Base-by-base conservation (phyloP, 192 early-diverging fungal species). In the Umbelopsis sp. region DNA sequence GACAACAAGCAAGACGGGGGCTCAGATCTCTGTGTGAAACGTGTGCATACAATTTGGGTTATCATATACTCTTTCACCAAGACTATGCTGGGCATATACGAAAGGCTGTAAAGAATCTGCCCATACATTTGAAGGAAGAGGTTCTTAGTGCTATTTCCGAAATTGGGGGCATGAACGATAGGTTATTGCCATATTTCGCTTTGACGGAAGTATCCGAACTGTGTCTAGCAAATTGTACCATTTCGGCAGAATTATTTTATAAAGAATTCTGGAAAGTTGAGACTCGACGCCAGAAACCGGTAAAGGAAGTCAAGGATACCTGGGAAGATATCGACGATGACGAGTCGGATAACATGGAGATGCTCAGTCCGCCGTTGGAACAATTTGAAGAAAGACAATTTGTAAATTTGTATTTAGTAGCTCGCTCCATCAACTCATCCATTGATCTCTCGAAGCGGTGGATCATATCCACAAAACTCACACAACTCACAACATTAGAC, bases 401-500 rank as follows among this genome's bases (percentile, higher is more conserved):
- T 61, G 55, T 30, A 1, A 61, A 25, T 12, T 16, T 61, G 18
- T 61, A n/a, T 35, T 25, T 25, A 12, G 16, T 61, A 6, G 30
- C 55, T 33, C 55, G 55, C 55, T n/a, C 33, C 8, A 61, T 61
- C 16, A 27, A 61, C 18, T 30, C 55, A 11, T 25, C 25, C 2
- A 18, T 61, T 16, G 55, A 61, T 16, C 25, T 61, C 15, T 61
- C 55, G 55, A 61, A 35, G 5, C 30, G 25, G 25, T 61, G 55
- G 55, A 33, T 35, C 3, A 61, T 61, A 15, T 37, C 55, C 3
- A 35, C 55, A 11, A 61, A 35, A 18, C 30, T 61, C 13, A 35
- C 55, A 16, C 55, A 61, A 10, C 55, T 61, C 9, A 61, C 55
- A 12, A 47, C 72, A 7, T 66, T 73, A 9, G 66, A 73, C 45